Conservation (phyloP, 2,329 filamentous ascomycete species). For the Xylogone sp. region DNA sequence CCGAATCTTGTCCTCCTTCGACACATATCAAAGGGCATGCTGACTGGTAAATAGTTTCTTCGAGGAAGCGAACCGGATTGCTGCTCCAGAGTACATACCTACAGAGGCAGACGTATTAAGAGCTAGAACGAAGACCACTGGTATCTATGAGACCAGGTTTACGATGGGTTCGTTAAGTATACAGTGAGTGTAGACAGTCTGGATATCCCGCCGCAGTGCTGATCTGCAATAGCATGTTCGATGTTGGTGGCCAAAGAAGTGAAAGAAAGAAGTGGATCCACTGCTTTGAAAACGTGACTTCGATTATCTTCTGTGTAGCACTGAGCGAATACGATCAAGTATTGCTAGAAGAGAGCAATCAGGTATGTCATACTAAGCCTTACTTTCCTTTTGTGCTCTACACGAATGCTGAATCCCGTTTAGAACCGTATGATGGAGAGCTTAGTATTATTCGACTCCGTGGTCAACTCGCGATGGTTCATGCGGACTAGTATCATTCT, state of each 20-base stretch:
- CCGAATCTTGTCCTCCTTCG: background rate
- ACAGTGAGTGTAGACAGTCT: slow-evolving; percentile 65
- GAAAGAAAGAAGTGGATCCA: slow-evolving; percentile 99
- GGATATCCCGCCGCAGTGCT: no score
- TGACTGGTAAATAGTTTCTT: slow-evolving; percentile 69
- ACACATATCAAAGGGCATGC: background rate
- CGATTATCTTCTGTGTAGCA: slow-evolving; percentile 98
- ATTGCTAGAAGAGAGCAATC: slow-evolving; percentile 91
- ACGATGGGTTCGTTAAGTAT: slow-evolving; percentile 98
- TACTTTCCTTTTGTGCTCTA: background rate
- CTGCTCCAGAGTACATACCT: slow-evolving; percentile 79
- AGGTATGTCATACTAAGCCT: slow-evolving; percentile 53
- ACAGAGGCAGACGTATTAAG: slow-evolving; percentile 93
- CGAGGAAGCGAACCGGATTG: slow-evolving; percentile 84
- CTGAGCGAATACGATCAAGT: slow-evolving; percentile 98
- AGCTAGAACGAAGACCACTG: slow-evolving; percentile 95
- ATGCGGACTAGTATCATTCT: slow-evolving; percentile 98
- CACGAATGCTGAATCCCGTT: slow-evolving; percentile 15
- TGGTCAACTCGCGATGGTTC: slow-evolving; percentile 98
- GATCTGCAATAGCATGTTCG: slow-evolving; percentile 76
- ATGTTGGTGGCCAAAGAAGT: slow-evolving; percentile 94
- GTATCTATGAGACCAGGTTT: slow-evolving; percentile 98
- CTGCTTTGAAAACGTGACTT: slow-evolving; percentile 99
- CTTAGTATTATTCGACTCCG: slow-evolving; percentile 91
- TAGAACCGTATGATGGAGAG: slow-evolving; percentile 99